These are phyloP conservation scores for Colletotrichum shisoi DNA, from an alignment of 2,329 filamentous ascomycete species.

Conservation along the genomic window DNA sequence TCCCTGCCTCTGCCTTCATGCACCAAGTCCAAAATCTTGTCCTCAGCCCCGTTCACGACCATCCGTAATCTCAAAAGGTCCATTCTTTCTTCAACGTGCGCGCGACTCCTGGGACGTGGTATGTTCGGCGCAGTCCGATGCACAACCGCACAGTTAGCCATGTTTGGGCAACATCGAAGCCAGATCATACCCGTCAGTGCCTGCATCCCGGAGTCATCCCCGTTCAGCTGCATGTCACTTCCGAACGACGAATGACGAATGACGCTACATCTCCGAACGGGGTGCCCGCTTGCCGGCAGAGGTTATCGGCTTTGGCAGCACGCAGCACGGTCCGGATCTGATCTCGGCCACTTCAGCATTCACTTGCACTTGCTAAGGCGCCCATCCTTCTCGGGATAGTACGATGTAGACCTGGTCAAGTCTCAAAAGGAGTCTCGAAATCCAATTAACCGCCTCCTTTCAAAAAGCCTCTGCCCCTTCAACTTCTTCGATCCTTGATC, in stretches of 20 bases:
- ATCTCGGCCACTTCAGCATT: neutral
- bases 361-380: neutral
- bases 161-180: neutral
- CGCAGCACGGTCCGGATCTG: neutral
- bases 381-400: neutral
- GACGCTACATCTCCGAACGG: slow-evolving; percentile 18
- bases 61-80: slow-evolving; percentile 24
- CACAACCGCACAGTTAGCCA: slow-evolving; percentile 1
- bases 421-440: neutral
- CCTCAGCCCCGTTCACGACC: slow-evolving; percentile 19
- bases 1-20: slow-evolving; percentile 37
- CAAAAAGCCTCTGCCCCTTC: slow-evolving; percentile 3
- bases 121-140: slow-evolving; percentile 6
- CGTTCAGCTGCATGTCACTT: slow-evolving; percentile 17
- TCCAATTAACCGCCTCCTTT: neutral
- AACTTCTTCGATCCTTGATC: neutral
- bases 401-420: neutral
- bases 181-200: slow-evolving; percentile 3
- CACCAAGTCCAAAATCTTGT: slow-evolving; percentile 31
- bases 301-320: neutral
- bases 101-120: slow-evolving; percentile 6
- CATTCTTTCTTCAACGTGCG: slow-evolving; percentile 19
- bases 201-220: slow-evolving; percentile 1
- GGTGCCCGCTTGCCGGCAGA: slow-evolving; percentile 7
- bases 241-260: slow-evolving; percentile 25